Percentiles rank a stretch among this genome's conserved stretches.
Conservation (phyloP, 2,329 filamentous ascomycete species). For the Pleurostoma richardsiae region DNA sequence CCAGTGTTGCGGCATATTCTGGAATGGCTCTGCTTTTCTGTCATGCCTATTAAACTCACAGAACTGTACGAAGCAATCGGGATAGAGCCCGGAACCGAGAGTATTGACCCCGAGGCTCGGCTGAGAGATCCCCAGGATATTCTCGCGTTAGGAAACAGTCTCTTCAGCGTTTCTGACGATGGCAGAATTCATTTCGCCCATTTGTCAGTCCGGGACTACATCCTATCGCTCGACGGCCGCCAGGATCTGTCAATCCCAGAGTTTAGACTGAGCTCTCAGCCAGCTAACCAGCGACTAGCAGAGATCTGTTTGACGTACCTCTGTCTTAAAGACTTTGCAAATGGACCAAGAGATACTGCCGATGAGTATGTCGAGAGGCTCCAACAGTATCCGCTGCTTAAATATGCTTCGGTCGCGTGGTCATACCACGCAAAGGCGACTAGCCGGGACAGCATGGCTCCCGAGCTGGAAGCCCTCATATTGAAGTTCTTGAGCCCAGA, state of each 20-base stretch:
- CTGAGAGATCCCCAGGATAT: neutral
- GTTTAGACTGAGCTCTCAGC: neutral
- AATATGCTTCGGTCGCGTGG: conserved; percentile 2
- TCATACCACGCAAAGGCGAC: conserved; percentile 1
- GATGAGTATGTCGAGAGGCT: conserved; percentile 2
- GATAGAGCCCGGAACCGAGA: neutral
- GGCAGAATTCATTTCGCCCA: neutral
- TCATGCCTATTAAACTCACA: neutral
- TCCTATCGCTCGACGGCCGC: neutral
- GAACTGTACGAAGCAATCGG: neutral
- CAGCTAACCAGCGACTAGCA: neutral
- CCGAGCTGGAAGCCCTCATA: neutral
- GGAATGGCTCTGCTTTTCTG: neutral
- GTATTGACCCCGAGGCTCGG: neutral
- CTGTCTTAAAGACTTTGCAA: neutral
- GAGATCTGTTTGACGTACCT: conserved; percentile 2
- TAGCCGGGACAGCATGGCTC: neutral
- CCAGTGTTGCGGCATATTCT: neutral
- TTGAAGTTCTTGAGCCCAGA: neutral
- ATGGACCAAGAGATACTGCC: neutral
- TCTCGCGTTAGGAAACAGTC: neutral
- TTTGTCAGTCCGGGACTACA: conserved; percentile 1
- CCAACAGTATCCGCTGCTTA: conserved; percentile 1
- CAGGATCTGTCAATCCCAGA: neutral
- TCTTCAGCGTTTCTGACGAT: neutral